A percentile compares a stretch with the other conserved stretches of the same genome.
These are phyloP conservation scores for Jamesozyma lodderae DNA, from an alignment of 805 yeast genomes.

Conservation along the genomic window DNA sequence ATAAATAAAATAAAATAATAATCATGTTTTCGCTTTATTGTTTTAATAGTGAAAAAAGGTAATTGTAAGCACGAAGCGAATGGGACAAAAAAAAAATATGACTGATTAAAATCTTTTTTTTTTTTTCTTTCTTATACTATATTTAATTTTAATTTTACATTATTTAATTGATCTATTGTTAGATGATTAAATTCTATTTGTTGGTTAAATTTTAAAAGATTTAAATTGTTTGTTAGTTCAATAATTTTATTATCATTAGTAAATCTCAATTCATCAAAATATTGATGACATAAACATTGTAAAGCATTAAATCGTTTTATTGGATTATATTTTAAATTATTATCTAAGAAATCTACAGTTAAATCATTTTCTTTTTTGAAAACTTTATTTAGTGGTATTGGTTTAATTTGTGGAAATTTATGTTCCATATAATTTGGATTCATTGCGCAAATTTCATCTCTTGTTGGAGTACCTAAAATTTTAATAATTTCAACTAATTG, in stretches of 20 bases:
- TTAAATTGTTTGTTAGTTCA: constrained; percentile 11
- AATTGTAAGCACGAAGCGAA: background rate
- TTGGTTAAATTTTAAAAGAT: constrained; percentile 23
- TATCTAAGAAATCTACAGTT: constrained; percentile 47
- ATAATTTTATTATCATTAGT: constrained; percentile 12
- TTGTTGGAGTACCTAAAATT: constrained; percentile 89
- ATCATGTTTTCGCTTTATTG: no score
- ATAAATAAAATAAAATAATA: no score
- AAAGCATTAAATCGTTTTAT: constrained; percentile 49
- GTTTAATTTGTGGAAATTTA: constrained; percentile 81
- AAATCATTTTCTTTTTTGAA: constrained; percentile 42
- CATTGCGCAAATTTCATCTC: constrained; percentile 88
- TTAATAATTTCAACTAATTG: constrained; percentile 95
- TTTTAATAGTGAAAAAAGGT: background rate
- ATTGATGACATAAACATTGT: constrained; percentile 26
- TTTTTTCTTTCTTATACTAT: background rate
- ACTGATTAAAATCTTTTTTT: background rate
- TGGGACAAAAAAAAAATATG: no score
- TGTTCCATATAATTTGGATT: constrained; percentile 97
- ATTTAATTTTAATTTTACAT: constrained; percentile 16
- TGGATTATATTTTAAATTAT: constrained; percentile 62
- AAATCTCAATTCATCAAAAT: constrained; percentile 27
- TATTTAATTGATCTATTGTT: constrained; percentile 20
- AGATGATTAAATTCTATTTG: constrained; percentile 24
- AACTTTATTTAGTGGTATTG: constrained; percentile 61